Conservation (phyloP, 2,329 filamentous ascomycete species). For the Neofusicoccum laricinum region DNA sequence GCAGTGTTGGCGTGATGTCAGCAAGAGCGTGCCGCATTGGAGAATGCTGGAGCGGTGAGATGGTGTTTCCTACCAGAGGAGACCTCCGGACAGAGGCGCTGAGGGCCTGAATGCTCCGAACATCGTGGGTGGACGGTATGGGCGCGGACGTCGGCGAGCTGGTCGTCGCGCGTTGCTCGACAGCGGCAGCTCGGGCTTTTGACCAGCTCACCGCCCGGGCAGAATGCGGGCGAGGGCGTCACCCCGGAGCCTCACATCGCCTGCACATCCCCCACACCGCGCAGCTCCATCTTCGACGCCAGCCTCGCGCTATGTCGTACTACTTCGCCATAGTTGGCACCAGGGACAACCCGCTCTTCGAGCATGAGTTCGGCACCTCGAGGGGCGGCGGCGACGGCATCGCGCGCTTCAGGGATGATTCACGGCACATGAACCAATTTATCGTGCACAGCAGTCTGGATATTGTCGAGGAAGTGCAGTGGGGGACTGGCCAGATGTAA, state of each 20-base stretch:
- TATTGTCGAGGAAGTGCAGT: slow-evolving; percentile 94
- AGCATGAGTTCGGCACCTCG: slow-evolving; percentile 94
- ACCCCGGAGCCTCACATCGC: not conserved
- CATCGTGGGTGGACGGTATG: slow-evolving; percentile 28
- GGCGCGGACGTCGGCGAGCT: not conserved
- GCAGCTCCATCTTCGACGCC: not conserved
- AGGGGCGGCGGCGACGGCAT: slow-evolving; percentile 94
- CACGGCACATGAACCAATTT: slow-evolving; percentile 94
- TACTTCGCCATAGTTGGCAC: slow-evolving; percentile 97
- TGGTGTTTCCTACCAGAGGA: slow-evolving; percentile 31
- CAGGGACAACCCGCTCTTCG: slow-evolving; percentile 93
- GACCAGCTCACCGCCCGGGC: slow-evolving; percentile 12
- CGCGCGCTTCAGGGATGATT: slow-evolving; percentile 82
- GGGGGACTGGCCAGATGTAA: slow-evolving; percentile 81
- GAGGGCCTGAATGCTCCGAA: slow-evolving; percentile 40
- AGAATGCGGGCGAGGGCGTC: not conserved
- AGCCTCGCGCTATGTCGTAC: slow-evolving; percentile 75
- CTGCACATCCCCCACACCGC: not conserved
- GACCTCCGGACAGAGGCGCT: slow-evolving; percentile 37
- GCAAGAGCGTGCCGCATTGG: not conserved
- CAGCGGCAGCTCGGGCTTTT: not conserved
- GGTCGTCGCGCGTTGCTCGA: not conserved
- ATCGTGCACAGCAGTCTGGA: slow-evolving; percentile 92
- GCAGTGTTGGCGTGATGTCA: slow-evolving; percentile 2
- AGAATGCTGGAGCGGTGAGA: not conserved